A percentile compares a stretch with the other conserved stretches of the same genome.
Conservation (phyloP, 139 green algal genomes). For the Chlamydomonas sp. region DNA sequence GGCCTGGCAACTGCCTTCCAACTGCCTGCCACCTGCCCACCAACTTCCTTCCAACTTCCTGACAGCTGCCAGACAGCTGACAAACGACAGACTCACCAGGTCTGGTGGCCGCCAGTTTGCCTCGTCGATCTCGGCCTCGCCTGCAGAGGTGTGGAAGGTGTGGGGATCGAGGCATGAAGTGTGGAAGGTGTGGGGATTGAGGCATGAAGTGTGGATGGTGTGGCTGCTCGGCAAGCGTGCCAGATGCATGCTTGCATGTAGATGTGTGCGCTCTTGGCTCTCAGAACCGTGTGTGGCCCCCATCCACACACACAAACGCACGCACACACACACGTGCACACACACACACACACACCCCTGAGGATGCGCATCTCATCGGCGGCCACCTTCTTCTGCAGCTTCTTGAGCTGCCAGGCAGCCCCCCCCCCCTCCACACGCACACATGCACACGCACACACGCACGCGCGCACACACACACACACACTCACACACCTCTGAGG, state of each 20-base stretch:
- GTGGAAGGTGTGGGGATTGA: no score
- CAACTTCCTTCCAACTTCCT: no score
- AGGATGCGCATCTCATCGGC: background rate
- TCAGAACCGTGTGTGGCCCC: background rate
- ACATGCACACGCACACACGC: background rate
- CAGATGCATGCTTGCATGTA: no score
- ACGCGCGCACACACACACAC: background rate
- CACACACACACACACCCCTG: no score
- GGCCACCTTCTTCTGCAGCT: background rate
- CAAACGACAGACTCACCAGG: background rate
- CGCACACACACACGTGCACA: no score
- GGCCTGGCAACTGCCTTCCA: no score
- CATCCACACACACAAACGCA: background rate
- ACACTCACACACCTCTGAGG: no score
- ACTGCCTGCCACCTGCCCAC: no score
- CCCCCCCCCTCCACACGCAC: slow-evolving; percentile 6
- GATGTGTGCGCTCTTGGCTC: no score
- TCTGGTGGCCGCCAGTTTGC: slow-evolving; percentile 16
- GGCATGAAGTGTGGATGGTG: no score
- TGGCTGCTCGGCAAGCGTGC: no score
- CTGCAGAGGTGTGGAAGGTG: slow-evolving; percentile 13
- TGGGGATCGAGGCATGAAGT: no score
- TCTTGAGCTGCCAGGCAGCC: slow-evolving; percentile 2
- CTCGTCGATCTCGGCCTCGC: slow-evolving; percentile 54
- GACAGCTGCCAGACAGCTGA: background rate